These are phyloP conservation scores for Pyricularia pennisetigena DNA, from an alignment of 2,329 filamentous ascomycete genomes.

Conservation along the genomic window DNA sequence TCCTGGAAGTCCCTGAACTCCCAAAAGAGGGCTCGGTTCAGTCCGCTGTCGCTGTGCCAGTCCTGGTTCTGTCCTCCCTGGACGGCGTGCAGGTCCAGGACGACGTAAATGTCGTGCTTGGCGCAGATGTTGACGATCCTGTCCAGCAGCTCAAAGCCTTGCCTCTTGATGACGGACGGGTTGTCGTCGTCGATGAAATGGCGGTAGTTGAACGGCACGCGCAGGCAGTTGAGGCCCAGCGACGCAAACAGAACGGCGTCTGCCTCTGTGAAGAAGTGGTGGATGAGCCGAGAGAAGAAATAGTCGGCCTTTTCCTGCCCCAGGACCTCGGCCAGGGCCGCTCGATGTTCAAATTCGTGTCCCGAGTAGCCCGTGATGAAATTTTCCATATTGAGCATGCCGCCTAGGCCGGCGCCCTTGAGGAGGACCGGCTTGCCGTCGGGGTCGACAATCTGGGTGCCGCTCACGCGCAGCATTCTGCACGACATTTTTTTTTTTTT, in stretches of 20 bases:
- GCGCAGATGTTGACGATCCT: conserved; percentile 31
- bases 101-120: conserved; percentile 26
- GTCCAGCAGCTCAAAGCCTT: conserved; percentile 36
- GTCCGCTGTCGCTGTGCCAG: conserved; percentile 28
- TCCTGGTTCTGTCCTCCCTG: conserved; percentile 32
- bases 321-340: conserved; percentile 38
- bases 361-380: conserved; percentile 50
- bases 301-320: conserved; percentile 44
- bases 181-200: conserved; percentile 40
- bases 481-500: conserved; percentile 7
- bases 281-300: conserved; percentile 44
- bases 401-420: conserved; percentile 8
- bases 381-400: conserved; percentile 24
- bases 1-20: conserved; percentile 31
- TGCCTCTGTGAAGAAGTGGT: conserved; percentile 44
- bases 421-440: conserved; percentile 34
- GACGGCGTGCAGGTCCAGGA: conserved; percentile 30
- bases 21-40: conserved; percentile 29
- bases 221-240: conserved; percentile 45
- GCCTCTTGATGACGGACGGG: conserved; percentile 31
- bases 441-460: conserved; percentile 30
- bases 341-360: conserved; percentile 41
- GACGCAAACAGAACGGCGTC: conserved; percentile 46
- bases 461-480: conserved; percentile 32
- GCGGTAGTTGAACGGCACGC: conserved; percentile 48